Conservation (phyloP, 805 yeast species). For the Sugiyamaella valdiviana region DNA sequence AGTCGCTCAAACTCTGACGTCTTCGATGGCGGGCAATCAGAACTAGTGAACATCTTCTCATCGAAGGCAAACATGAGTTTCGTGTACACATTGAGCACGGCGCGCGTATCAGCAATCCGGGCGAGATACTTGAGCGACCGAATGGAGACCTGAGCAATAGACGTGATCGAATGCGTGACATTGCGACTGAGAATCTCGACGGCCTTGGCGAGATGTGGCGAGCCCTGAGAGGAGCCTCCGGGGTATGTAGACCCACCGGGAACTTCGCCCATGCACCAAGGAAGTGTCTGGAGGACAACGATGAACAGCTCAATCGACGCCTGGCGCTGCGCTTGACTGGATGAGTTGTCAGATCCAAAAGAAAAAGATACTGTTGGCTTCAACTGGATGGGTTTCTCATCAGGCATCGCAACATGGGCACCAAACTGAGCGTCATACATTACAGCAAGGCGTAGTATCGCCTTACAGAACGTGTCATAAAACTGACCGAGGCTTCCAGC, state of each 20-base stretch:
- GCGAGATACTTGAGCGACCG: slow-evolving; percentile 62
- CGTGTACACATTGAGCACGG: slow-evolving; percentile 67
- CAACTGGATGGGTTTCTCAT: slow-evolving; percentile 31
- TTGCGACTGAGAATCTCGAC: slow-evolving; percentile 76
- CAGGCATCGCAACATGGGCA: slow-evolving; percentile 32
- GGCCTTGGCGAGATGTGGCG: slow-evolving; percentile 32
- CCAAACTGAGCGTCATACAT: slow-evolving; percentile 59
- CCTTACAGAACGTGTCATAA: slow-evolving; percentile 66
- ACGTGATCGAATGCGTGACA: slow-evolving; percentile 57
- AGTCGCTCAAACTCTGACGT: slow-evolving; percentile 56
- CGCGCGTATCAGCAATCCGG: slow-evolving; percentile 59
- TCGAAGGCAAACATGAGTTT: slow-evolving; percentile 73
- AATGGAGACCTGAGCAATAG: slow-evolving; percentile 59
- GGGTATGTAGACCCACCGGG: neutral
- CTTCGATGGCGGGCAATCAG: slow-evolving; percentile 52
- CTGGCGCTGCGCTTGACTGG: slow-evolving; percentile 26
- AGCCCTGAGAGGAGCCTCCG: slow-evolving; percentile 37
- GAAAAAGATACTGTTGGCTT: slow-evolving; percentile 36
- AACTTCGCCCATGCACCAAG: slow-evolving; percentile 56
- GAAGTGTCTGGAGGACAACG: slow-evolving; percentile 60
- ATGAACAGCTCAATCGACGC: slow-evolving; percentile 59
- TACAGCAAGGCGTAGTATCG: slow-evolving; percentile 49
- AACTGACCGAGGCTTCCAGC: slow-evolving; percentile 27
- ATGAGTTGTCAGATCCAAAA: slow-evolving; percentile 30
- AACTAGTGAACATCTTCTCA: slow-evolving; percentile 43